A percentile compares a stretch with the other conserved stretches of the same genome.
phyloP scores from a whole-genome alignment of 139 green algal genomes.

The Closterium sp. region DNA sequence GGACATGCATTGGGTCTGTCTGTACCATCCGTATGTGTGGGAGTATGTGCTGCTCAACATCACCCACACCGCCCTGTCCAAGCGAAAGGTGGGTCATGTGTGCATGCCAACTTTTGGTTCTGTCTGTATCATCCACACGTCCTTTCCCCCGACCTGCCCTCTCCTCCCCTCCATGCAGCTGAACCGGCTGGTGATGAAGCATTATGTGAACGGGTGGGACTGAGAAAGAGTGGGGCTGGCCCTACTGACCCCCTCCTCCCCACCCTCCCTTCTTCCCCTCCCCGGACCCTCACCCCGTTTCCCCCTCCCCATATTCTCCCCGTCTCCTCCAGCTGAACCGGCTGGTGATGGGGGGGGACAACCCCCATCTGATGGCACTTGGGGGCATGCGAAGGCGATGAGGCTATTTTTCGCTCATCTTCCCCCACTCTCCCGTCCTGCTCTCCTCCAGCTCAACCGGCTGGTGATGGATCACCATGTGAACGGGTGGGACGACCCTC shows the following conservation, averaged over 20 bases:
- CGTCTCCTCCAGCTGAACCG: not conserved
- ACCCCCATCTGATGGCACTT: conserved; percentile 90
- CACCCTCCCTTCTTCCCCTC: no score
- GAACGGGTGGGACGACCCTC: conserved; percentile 94
- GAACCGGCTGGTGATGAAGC: no score
- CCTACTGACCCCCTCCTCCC: no score
- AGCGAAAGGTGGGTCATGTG: conserved; percentile 71
- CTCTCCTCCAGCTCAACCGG: not conserved
- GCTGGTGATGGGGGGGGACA: conserved; percentile 26
- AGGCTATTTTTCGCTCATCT: no score
- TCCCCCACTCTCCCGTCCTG: not conserved
- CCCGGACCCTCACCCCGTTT: no score
- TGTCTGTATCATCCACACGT: not conserved
- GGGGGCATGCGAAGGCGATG: conserved; percentile 57
- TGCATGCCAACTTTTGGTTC: no score
- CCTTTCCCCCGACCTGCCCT: not conserved
- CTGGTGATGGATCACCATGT: conserved; percentile 83
- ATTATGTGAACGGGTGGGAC: no score
- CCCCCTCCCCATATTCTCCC: not conserved
- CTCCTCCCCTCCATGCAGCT: no score
- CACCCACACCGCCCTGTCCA: no score
- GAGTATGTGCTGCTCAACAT: no score
- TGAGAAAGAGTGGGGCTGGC: no score
- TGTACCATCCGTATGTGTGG: conserved; percentile 96
- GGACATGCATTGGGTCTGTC: no score